A percentile compares a stretch with the other conserved stretches of the same genome.
Conservation (phyloP, 257 asterid genomes). For the Solanum gandarillasii region DNA sequence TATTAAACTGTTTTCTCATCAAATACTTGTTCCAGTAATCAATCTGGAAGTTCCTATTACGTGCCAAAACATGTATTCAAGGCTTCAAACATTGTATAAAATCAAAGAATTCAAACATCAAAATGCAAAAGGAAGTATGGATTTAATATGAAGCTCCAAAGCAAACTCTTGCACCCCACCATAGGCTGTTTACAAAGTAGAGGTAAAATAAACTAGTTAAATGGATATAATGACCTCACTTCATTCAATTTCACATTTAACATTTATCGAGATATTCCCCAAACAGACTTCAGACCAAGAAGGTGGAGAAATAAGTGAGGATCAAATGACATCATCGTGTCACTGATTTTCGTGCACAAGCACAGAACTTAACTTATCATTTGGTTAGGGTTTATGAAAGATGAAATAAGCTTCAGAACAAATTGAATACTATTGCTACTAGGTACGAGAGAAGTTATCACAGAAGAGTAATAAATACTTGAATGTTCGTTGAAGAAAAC, state of each 20-base stretch:
- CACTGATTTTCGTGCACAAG: not conserved
- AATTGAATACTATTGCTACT: not conserved
- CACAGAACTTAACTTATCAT: not conserved
- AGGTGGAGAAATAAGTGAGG: not conserved
- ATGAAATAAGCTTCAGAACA: not conserved
- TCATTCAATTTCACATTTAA: not conserved
- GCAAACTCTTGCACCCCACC: not conserved
- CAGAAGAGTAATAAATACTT: not conserved
- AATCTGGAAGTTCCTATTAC: not conserved
- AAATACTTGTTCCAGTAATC: not conserved
- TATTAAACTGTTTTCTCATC: not conserved
- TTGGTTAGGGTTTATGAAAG: not conserved
- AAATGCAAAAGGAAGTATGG: not conserved
- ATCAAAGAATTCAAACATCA: not conserved
- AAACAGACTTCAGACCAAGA: not conserved
- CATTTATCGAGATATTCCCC: not conserved
- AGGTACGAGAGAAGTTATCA: not conserved
- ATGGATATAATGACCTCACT: not conserved
- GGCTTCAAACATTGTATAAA: not conserved
- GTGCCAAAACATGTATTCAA: not conserved
- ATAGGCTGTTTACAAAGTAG: not conserved
- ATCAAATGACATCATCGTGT: not conserved
- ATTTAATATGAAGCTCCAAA: not conserved
- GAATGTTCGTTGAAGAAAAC: not conserved
- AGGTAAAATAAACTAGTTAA: not conserved